phyloP scores from a whole-genome alignment of 371 early-diverging fungal species.

The Dichotomocladium elegans region DNA sequence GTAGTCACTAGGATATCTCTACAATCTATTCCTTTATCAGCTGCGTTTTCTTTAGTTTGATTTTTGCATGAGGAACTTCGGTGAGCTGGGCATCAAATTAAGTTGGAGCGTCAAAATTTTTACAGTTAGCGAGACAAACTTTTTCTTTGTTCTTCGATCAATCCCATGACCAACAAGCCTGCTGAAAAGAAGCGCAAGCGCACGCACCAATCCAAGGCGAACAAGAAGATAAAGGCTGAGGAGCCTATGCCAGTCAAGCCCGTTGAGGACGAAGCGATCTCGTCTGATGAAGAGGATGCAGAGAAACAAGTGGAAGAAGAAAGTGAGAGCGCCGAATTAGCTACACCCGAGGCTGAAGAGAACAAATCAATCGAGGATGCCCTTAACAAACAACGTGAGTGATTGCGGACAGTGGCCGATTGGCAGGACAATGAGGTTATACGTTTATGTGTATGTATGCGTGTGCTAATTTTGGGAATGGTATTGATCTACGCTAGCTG shows the following conservation, averaged over 20 bases:
- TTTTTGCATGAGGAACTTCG: no score
- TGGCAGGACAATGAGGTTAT: neutral
- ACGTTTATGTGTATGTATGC: neutral
- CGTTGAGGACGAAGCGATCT: conserved; percentile 5
- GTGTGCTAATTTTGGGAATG: neutral
- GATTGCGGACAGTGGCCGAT: neutral
- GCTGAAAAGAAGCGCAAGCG: conserved; percentile 13
- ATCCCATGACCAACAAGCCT: conserved; percentile 5
- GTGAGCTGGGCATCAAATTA: no score
- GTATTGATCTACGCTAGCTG: no score
- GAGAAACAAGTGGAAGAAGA: conserved; percentile 2
- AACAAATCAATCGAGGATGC: neutral
- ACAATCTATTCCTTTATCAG: no score
- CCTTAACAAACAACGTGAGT: neutral
- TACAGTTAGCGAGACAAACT: no score
- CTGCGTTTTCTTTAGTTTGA: no score
- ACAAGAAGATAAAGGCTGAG: conserved; percentile 10
- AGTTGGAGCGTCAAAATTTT: no score
- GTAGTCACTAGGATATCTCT: no score
- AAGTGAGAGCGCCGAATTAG: neutral
- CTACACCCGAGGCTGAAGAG: neutral
- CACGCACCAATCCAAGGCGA: neutral
- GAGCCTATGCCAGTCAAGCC: neutral
- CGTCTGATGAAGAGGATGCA: conserved; percentile 4
- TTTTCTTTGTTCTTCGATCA: no score